Evolutionary conservation across 2,329 filamentous ascomycete genomes (phyloP), one percentile per base, ranked within the genome.

Genomic region (Aplosporella prunicola): DNA sequence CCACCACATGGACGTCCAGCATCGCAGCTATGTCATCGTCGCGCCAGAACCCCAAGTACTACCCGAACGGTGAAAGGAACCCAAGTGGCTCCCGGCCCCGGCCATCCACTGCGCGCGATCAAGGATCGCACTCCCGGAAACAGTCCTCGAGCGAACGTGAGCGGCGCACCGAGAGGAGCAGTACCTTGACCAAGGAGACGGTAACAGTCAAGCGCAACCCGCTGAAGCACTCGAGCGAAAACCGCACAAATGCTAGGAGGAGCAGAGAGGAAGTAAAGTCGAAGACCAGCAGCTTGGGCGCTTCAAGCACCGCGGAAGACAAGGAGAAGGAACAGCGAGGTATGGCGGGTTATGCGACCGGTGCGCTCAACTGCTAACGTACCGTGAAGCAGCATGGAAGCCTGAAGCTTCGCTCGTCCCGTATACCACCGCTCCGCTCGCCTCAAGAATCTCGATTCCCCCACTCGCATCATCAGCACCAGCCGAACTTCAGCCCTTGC

Each of bases 351-450:
- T n/a, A n/a, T n/a, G n/a, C n/a, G n/a, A n/a, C n/a, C n/a, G n/a
- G n/a, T n/a, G n/a, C n/a, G n/a, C n/a, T 8, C 30, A 23, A 27
- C 30, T 27, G 34, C 11, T 43, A 26, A 36, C 30, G 11, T 33
- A 32, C 10, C 17, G 1, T 7, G 39, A 45, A 51, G 62, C 55
- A 35, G 59, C 67, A 52, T 96, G 91, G 91, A 79, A 77, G 39
- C 89, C 91, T 1, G 74, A 85, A 54, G 89, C 78, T 7, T 80
- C 74, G 1, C 65, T 96, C 15, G 67, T 88, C 41, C 75, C 83
- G 32, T 73, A 76, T 43, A 77, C 76, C 7, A 72, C 73, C 16
- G 78, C 78, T 14, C 89, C 89, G 2, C 66, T 93, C 32, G 84
- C 86, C 2, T 79, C 66, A 40, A 69, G 78, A 47, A 68, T 80